These are phyloP conservation scores for Neofusicoccum sp. DNA, from an alignment of 2,329 filamentous ascomycete genomes.

Conservation along the genomic window DNA sequence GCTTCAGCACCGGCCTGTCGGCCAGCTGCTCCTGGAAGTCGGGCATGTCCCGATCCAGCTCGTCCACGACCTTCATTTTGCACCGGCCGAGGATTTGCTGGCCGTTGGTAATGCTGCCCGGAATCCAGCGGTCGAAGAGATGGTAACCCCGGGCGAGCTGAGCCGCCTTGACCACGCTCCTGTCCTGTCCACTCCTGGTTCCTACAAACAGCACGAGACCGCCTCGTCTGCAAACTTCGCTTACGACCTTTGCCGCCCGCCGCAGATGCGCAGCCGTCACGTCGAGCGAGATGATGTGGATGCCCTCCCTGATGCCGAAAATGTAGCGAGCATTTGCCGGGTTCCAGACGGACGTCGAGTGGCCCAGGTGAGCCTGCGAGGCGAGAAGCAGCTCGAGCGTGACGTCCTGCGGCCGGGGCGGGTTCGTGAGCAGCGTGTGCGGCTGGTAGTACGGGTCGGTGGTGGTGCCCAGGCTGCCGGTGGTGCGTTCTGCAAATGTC, in stretches of 20 bases:
- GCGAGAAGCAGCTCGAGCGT: conserved; percentile 80
- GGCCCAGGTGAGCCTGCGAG: conserved; percentile 65
- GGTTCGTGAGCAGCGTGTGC: conserved; percentile 67
- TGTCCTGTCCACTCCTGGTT: conserved; percentile 78
- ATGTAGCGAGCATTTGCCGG: conserved; percentile 93
- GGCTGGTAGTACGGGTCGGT: conserved; percentile 63
- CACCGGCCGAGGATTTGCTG: conserved; percentile 80
- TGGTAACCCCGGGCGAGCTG: conserved; percentile 79
- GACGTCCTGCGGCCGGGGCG: conserved; percentile 76
- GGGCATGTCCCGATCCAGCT: conserved; percentile 64
- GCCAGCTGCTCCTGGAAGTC: conserved; percentile 69
- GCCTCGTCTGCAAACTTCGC: conserved; percentile 79
- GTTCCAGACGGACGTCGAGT: conserved; percentile 85
- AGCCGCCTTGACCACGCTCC: conserved; percentile 79
- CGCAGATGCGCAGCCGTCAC: conserved; percentile 84
- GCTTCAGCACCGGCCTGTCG: conserved; percentile 69
- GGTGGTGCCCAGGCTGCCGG: conserved; percentile 41
- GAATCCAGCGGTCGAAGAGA: conserved; percentile 89
- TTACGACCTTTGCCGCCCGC: conserved; percentile 89
- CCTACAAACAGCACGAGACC: conserved; percentile 91
- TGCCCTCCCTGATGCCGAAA: conserved; percentile 81
- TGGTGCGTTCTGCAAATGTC: conserved; percentile 34
- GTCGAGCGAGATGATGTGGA: conserved; percentile 93
- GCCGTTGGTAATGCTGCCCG: conserved; percentile 89
- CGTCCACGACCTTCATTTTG: conserved; percentile 74